Conservation (phyloP, 2,329 filamentous ascomycete genomes). For the Alternaria longipes region DNA sequence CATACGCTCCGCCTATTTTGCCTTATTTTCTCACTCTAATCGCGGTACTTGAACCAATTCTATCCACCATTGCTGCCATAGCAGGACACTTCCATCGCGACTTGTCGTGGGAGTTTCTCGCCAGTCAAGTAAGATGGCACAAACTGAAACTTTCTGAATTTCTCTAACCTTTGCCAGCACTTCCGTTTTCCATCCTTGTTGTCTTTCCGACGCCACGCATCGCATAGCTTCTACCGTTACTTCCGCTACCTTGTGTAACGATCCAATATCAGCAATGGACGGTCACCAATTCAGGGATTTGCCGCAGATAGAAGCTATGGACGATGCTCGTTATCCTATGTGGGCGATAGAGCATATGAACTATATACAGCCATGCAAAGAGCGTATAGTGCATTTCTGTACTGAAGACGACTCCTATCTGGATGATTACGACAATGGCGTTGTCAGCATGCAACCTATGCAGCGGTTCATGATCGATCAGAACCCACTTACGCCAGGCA, state of each 20-base stretch:
- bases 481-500: slow-evolving; percentile 34
- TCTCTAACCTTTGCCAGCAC: slow-evolving; percentile 9
- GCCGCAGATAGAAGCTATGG: slow-evolving; percentile 39
- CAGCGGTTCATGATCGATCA: slow-evolving; percentile 48
- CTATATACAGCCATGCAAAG: slow-evolving; percentile 26
- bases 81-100: slow-evolving; percentile 1
- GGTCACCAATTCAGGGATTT: slow-evolving; percentile 42
- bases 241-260: not conserved
- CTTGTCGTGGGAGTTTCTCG: not conserved
- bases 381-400: slow-evolving; percentile 18
- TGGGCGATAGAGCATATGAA: slow-evolving; percentile 24
- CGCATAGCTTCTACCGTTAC: not conserved
- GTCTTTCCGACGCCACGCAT: not conserved
- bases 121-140: slow-evolving; percentile 5
- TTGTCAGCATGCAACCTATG: slow-evolving; percentile 41
- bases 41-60: slow-evolving; percentile 20
- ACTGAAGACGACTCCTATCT: slow-evolving; percentile 31
- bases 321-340: slow-evolving; percentile 26
- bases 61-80: slow-evolving; percentile 7
- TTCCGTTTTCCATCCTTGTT: slow-evolving; percentile 1
- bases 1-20: slow-evolving; percentile 42
- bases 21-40: slow-evolving; percentile 22
- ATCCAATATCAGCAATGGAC: slow-evolving; percentile 19
- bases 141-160: not conserved
- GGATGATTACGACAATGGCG: slow-evolving; percentile 27